phyloP scores from a whole-genome alignment of 192 early-diverging fungal species.

The Coemansia aciculifera region DNA sequence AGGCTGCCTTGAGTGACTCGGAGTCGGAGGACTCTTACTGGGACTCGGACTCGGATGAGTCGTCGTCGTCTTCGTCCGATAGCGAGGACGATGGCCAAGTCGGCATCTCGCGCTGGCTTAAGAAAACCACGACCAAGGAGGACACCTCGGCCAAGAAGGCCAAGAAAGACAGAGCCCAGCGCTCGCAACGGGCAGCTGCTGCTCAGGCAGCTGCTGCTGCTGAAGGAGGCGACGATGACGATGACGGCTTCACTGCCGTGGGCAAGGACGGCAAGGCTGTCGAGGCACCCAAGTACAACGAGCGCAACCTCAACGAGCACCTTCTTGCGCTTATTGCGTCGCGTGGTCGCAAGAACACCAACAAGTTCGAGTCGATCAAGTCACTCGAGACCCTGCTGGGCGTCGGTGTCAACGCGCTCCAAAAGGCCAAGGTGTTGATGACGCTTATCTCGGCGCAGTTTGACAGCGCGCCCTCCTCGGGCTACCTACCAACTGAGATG shows the following conservation, averaged over 20 bases:
- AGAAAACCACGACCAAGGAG: slow-evolving; percentile 43
- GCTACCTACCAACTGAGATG: slow-evolving; percentile 72
- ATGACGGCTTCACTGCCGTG: slow-evolving; percentile 69
- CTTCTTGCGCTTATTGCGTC: slow-evolving; percentile 75
- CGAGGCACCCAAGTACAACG: slow-evolving; percentile 60
- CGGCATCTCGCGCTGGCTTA: slow-evolving; percentile 50
- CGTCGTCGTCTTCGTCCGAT: slow-evolving; percentile 32
- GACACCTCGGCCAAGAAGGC: slow-evolving; percentile 23
- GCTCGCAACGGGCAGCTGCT: slow-evolving; percentile 18
- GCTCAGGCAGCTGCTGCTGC: slow-evolving; percentile 18
- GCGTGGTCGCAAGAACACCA: slow-evolving; percentile 94
- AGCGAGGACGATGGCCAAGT: slow-evolving; percentile 23
- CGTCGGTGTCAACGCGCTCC: slow-evolving; percentile 68
- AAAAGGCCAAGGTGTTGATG: slow-evolving; percentile 82
- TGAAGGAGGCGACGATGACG: slow-evolving; percentile 45
- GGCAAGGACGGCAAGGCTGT: slow-evolving; percentile 69
- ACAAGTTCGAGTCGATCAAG: slow-evolving; percentile 75
- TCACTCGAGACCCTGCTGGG: slow-evolving; percentile 66
- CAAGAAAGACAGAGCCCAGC: slow-evolving; percentile 48
- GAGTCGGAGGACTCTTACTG: slow-evolving; percentile 38
- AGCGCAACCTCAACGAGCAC: slow-evolving; percentile 80
- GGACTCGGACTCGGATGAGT: slow-evolving; percentile 27
- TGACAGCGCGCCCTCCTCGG: slow-evolving; percentile 68
- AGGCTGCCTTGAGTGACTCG: slow-evolving; percentile 18
- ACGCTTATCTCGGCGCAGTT: slow-evolving; percentile 87